A percentile compares a stretch with the other conserved stretches of the same genome.
phyloP scores from a whole-genome alignment of 1,284 basidiomycete genomes.

The Leccinum colubrinum region DNA sequence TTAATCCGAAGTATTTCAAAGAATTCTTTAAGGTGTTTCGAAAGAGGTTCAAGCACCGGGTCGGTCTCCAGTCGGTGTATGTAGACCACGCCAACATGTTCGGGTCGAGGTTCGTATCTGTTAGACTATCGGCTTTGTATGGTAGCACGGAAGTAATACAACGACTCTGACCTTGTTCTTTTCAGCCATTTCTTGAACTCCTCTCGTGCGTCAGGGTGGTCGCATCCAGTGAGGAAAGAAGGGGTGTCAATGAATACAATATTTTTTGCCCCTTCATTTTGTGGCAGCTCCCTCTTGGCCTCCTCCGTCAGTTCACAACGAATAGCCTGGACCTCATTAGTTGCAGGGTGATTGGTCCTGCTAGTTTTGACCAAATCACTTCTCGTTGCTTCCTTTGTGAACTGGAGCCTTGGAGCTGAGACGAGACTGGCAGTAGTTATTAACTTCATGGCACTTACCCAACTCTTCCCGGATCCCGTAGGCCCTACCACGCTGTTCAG shows the following conservation, averaged over 20 bases:
- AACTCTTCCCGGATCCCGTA: conserved; percentile 26
- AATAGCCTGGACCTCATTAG: conserved; percentile 15
- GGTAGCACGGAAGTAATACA: not conserved
- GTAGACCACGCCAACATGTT: conserved; percentile 18
- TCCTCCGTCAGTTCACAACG: conserved; percentile 19
- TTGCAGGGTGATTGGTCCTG: conserved; percentile 13
- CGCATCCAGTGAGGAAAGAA: conserved; percentile 17
- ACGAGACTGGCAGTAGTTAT: not conserved
- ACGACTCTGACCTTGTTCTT: not conserved
- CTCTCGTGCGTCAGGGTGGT: conserved; percentile 5
- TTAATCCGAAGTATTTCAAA: not conserved
- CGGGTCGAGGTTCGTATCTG: conserved; percentile 6
- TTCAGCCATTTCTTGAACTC: conserved; percentile 12
- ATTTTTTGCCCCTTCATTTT: conserved; percentile 1
- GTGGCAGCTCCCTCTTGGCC: conserved; percentile 1
- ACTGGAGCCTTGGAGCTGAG: conserved; percentile 11
- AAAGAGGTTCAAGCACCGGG: conserved; percentile 12
- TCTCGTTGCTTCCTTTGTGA: conserved; percentile 15
- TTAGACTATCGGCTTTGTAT: not conserved
- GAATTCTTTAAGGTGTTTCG: conserved; percentile 6
- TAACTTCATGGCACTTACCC: conserved; percentile 15
- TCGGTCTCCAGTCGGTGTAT: conserved; percentile 24
- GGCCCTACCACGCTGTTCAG: conserved; percentile 19
- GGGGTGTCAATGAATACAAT: conserved; percentile 23
- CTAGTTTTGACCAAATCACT: conserved; percentile 8